Evolutionary conservation across 495 filamentous ascomycete species (phyloP).

Genomic region (Penicillium samsonianum): DNA sequence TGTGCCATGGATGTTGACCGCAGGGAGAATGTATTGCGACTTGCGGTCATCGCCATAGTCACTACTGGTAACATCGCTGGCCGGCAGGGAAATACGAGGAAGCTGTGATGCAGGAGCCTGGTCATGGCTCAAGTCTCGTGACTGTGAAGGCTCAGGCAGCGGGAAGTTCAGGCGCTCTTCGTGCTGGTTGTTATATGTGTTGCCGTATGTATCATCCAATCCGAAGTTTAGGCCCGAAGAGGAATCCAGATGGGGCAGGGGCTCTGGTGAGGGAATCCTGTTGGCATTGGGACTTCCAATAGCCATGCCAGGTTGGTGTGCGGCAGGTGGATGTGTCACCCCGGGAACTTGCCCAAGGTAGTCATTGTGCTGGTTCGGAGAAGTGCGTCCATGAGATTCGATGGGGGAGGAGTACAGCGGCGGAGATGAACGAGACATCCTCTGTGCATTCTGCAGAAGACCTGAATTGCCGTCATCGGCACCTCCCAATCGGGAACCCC

Average conservation of each 20-base stretch:
- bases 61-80: slow-evolving; percentile 52
- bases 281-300: slow-evolving; percentile 25
- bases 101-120: slow-evolving; percentile 30
- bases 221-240: slow-evolving; percentile 26
- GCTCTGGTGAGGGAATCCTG: slow-evolving; percentile 30
- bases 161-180: slow-evolving; percentile 33
- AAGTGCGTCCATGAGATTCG: slow-evolving; percentile 21
- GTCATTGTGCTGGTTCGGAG: slow-evolving; percentile 16
- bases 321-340: slow-evolving; percentile 14
- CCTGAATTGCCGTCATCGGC: slow-evolving; percentile 60
- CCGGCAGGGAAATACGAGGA: slow-evolving; percentile 46
- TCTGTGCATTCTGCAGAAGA: slow-evolving; percentile 61
- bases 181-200: slow-evolving; percentile 10
- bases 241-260: slow-evolving; percentile 18
- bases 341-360: slow-evolving; percentile 12
- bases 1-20: slow-evolving; percentile 33
- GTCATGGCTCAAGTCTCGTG: slow-evolving; percentile 15
- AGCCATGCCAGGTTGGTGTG: slow-evolving; percentile 18
- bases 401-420: slow-evolving; percentile 37
- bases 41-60: slow-evolving; percentile 65
- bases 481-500: slow-evolving; percentile 45
- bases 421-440: slow-evolving; percentile 65
- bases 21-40: slow-evolving; percentile 45
- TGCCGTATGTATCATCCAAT: slow-evolving; percentile 9
- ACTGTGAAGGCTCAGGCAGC: slow-evolving; percentile 23